Base-by-base conservation (phyloP, 2,329 filamentous ascomycete genomes). In the Stagonosporopsis tanaceti region DNA sequence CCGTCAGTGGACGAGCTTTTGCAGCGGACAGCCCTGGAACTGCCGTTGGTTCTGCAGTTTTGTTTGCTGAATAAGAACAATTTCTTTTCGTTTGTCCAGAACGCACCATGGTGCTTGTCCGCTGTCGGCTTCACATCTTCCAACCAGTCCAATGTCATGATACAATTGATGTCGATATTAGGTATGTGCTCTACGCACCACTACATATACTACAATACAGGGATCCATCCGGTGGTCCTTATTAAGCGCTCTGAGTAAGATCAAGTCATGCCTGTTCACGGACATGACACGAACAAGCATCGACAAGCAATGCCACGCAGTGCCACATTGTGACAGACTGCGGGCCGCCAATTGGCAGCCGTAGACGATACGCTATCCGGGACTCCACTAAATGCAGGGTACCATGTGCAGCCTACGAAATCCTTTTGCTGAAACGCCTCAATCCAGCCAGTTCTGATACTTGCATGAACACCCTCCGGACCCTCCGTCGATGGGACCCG, bases 381-480 rank as follows among this genome's bases (percentile, higher is more conserved):
- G 62, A 63, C 57, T 61, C 57, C 63, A 47, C 55, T 50, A 30
- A 47, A 65, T 62, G 45, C 53, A 47, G 38, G 44, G 42, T 42
- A 27, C 28, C 25, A 39, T 51, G 34, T 47, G 47, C 50, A 54
- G 57, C 44, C 56, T 47, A 59, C 25, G 38, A 59, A 61, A 61
- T 15, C 34, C 38, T 50, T 53, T 38, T 9, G 24, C 50, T 30
- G 32, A 27, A 15, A 15, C 37, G 35, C 44, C 40, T 53, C 34
- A 57, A 34, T 50, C 54, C 37, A 75, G 60, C 76, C 78, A 87
- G 72, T 87, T 87, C 69, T 81, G 78, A 84, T 85, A 88, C 64
- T 79, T 74, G 71, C 86, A 88, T n/a, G 67, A 67, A 76, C 86
- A 88, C 0, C 86, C 86, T 6, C 85, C 85, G 5, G 75, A 80